Conservation (phyloP, 768 basidiomycete genomes). For the Boletellus ananiceps region DNA sequence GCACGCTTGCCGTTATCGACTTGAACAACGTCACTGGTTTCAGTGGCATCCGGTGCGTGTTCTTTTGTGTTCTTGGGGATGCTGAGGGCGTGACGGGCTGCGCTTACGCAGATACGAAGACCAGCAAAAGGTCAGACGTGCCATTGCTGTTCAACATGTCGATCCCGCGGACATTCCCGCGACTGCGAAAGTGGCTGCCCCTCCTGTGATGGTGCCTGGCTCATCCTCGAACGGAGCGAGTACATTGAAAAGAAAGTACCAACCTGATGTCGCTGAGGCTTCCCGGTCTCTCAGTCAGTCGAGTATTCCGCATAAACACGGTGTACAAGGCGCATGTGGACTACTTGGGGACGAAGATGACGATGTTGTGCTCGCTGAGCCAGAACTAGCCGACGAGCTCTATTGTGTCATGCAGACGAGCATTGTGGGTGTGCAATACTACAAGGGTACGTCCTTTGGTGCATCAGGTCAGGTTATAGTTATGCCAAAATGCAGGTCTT, state of each 20-base stretch:
- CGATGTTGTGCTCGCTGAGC: conserved; percentile 39
- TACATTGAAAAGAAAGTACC: conserved; percentile 44
- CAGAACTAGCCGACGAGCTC: conserved; percentile 60
- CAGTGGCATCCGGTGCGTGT: conserved; percentile 43
- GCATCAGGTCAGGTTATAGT: not conserved
- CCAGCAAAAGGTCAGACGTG: conserved; percentile 56
- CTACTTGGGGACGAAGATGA: conserved; percentile 37
- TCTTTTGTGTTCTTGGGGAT: not conserved
- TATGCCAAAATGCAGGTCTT: conserved; percentile 56
- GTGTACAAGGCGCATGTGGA: not conserved
- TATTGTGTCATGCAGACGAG: conserved; percentile 55
- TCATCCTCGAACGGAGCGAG: conserved; percentile 7
- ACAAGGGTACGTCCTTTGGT: conserved; percentile 44
- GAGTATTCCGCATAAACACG: conserved; percentile 15
- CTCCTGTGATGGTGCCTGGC: conserved; percentile 2
- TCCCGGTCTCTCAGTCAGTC: conserved; percentile 11
- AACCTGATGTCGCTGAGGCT: conserved; percentile 20
- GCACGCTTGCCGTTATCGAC: conserved; percentile 40
- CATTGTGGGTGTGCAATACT: conserved; percentile 84
- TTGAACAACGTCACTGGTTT: conserved; percentile 50
- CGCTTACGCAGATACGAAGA: conserved; percentile 46
- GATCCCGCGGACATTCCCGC: conserved; percentile 55
- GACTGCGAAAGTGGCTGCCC: conserved; percentile 31
- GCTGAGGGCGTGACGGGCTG: not conserved
- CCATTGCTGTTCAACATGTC: conserved; percentile 50